Evolutionary conservation across 129 eudicot species (phyloP).

Genomic region (Kitagawia praeruptora): DNA sequence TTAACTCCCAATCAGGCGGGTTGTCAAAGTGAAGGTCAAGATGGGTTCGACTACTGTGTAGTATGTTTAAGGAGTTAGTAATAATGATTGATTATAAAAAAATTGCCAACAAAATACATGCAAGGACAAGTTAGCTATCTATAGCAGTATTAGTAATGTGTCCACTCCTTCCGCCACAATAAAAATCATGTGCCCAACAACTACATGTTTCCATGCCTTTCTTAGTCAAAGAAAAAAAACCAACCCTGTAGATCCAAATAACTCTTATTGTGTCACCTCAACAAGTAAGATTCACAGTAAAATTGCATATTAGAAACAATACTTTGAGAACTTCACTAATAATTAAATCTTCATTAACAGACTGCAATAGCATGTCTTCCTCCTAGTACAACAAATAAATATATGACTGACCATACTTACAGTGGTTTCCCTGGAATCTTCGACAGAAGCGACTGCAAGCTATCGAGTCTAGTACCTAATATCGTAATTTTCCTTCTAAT

Average conservation of each 20-base stretch:
- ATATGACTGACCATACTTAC: constrained; percentile 27
- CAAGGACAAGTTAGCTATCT: not conserved
- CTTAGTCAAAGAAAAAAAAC: not conserved
- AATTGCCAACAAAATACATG: not conserved
- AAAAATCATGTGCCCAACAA: not conserved
- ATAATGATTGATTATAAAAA: not conserved
- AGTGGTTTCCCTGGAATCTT: constrained; percentile 78
- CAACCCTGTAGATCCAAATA: not conserved
- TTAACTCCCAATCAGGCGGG: not conserved
- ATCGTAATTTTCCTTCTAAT: constrained; percentile 72
- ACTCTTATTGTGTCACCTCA: not conserved
- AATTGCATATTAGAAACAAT: not conserved
- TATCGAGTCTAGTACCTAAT: constrained; percentile 70
- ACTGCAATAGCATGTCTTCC: not conserved
- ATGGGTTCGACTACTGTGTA: not conserved
- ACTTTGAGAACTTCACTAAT: not conserved
- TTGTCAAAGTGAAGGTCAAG: not conserved
- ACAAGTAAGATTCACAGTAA: not conserved
- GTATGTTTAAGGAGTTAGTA: not conserved
- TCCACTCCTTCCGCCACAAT: not conserved
- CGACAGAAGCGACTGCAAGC: constrained; percentile 52
- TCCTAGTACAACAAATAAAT: not conserved
- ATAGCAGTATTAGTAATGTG: not conserved
- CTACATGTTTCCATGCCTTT: not conserved
- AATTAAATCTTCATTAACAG: not conserved